These are phyloP conservation scores for Saturnispora saitoi DNA, from an alignment of 805 yeast species.

Conservation along the genomic window DNA sequence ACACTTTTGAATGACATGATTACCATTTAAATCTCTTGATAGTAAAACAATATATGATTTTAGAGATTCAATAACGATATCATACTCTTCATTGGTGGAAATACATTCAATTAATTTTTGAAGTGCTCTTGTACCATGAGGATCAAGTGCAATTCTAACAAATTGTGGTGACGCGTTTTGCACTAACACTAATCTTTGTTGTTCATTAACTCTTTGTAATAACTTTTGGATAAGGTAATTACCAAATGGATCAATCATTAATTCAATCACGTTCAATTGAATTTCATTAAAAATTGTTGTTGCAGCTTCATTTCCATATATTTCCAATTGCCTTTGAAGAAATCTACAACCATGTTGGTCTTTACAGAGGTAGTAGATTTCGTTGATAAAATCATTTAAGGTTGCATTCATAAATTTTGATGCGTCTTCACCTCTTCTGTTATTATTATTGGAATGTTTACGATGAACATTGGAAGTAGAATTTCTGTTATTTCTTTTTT, in stretches of 20 bases:
- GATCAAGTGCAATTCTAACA: slow-evolving; percentile 76
- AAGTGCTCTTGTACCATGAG: slow-evolving; percentile 93
- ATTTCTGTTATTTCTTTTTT: slow-evolving; percentile 8
- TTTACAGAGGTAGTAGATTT: slow-evolving; percentile 72
- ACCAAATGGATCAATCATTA: slow-evolving; percentile 97
- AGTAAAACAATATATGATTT: slow-evolving; percentile 64
- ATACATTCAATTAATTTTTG: slow-evolving; percentile 87
- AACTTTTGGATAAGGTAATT: slow-evolving; percentile 89
- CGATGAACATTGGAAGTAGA: slow-evolving; percentile 30
- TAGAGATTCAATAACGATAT: slow-evolving; percentile 32
- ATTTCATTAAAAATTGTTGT: slow-evolving; percentile 76
- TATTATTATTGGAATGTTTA: slow-evolving; percentile 26
- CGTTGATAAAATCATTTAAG: slow-evolving; percentile 60
- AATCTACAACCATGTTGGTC: slow-evolving; percentile 97
- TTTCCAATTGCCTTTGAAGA: slow-evolving; percentile 77
- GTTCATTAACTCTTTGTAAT: slow-evolving; percentile 62
- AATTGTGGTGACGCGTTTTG: slow-evolving; percentile 65
- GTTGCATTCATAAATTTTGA: slow-evolving; percentile 60
- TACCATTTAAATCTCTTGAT: slow-evolving; percentile 88
- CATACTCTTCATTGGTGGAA: slow-evolving; percentile 60
- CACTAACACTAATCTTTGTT: slow-evolving; percentile 63
- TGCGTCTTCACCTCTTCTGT: slow-evolving; percentile 53
- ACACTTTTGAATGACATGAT: slow-evolving; percentile 93
- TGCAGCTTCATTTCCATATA: slow-evolving; percentile 52
- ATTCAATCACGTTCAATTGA: slow-evolving; percentile 64